Evolutionary conservation across 2,329 filamentous ascomycete genomes (phyloP), one percentile per base, ranked within the genome.

Genomic region (Metarhizium rileyi): DNA sequence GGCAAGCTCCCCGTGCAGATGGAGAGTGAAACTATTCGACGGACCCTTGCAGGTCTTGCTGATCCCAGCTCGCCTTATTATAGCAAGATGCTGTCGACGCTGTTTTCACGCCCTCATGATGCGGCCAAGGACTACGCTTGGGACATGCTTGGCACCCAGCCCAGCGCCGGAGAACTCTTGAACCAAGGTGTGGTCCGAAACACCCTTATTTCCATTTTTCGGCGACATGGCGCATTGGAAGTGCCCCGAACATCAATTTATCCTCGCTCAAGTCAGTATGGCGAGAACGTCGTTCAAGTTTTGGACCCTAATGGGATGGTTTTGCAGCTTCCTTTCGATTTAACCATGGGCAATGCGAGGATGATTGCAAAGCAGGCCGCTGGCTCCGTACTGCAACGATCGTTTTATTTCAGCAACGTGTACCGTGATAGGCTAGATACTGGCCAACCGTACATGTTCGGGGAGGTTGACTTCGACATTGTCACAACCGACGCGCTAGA

Each of bases 401-500:
- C 87, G 0, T 95, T 89, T 65, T 82, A 87, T 0, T 96, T 98
- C 63, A 90, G 90, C 6, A 84, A 78, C 30, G 90, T 97, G 1
- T 97, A 89, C 62, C 81, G 93, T 38, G 87, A 94, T 55, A 83
- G 79, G 43, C 75, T 82, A 45, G 83, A 83, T 49, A 90, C 88
- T 7, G 87, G 88, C 2, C 87, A 95, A 57, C 93, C 93, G 6
- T 77, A 78, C 50, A 86, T 84, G 60, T 86, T 88, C 63, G 86
- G 87, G 9, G 93, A 97, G 63, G 90, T 94, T 2, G 90, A 97
- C 64, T 98, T 97, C 64, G 93, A 98, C 66, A 90, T 98, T 52
- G 78, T 95, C n/a, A 91, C 90, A 1, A 78, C 81, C 42, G 84
- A 90, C 57, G 84, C 85, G 1, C 68, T 90, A 5, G 90, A 97